phyloP scores from a whole-genome alignment of 257 asterid species.

The Haberlea rhodopensis region DNA sequence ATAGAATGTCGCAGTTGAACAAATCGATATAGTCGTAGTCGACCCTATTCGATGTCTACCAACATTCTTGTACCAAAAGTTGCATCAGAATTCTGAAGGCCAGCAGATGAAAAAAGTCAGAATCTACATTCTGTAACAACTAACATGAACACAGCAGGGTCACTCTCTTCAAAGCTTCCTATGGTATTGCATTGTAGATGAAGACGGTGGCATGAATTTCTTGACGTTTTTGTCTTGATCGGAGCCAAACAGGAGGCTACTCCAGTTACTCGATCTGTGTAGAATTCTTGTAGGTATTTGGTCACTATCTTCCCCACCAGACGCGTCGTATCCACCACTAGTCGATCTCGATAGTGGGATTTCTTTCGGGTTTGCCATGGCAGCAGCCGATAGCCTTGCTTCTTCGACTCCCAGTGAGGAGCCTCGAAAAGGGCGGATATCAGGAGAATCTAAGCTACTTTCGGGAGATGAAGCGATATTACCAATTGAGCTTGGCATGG shows the following conservation, averaged over 20 bases:
- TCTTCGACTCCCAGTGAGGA: conserved; percentile 66
- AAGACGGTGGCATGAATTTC: conserved; percentile 44
- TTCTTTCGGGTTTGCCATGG: conserved; percentile 40
- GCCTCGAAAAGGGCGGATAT: conserved; percentile 61
- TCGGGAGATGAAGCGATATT: conserved; percentile 77
- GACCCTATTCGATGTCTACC: neutral
- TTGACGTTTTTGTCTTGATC: conserved; percentile 45
- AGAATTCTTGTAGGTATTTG: conserved; percentile 60
- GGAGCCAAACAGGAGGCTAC: conserved; percentile 63
- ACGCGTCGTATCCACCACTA: conserved; percentile 96
- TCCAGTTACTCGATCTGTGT: conserved; percentile 67
- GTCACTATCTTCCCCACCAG: conserved; percentile 98
- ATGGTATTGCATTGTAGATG: conserved; percentile 45
- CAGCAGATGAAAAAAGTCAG: conserved; percentile 50
- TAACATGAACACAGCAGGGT: conserved; percentile 15
- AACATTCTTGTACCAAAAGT: neutral
- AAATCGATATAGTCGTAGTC: neutral
- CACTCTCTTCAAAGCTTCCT: conserved; percentile 42
- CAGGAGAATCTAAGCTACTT: conserved; percentile 90
- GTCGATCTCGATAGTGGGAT: conserved; percentile 75
- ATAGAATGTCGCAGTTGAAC: neutral
- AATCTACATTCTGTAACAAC: conserved; percentile 20
- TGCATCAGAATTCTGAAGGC: conserved; percentile 5
- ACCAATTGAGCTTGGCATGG: conserved; percentile 39
- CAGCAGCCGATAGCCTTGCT: conserved; percentile 39